phyloP scores from a whole-genome alignment of 257 asterid species.

The Linderniella brevidens region DNA sequence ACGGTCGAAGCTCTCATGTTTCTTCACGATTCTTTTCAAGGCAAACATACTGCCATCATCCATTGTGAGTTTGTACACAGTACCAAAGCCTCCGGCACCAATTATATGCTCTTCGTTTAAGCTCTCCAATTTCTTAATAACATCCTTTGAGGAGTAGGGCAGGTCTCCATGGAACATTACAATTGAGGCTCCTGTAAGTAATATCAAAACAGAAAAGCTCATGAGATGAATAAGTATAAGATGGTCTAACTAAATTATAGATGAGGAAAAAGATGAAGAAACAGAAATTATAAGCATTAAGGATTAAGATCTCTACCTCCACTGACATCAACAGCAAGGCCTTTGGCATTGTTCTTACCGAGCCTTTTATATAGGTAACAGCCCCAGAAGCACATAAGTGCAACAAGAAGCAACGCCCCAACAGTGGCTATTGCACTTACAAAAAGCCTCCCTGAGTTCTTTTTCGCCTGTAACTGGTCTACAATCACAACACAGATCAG shows the following conservation, averaged over 20 bases:
- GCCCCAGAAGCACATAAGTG: conserved; percentile 95
- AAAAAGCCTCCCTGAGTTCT: conserved; percentile 70
- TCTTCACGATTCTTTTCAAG: conserved; percentile 53
- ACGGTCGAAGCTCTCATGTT: conserved; percentile 64
- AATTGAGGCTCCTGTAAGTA: conserved; percentile 58
- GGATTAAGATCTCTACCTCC: conserved; percentile 31
- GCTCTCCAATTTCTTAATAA: conserved; percentile 62
- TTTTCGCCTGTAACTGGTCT: conserved; percentile 49
- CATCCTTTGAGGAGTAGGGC: conserved; percentile 70
- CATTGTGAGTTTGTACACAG: conserved; percentile 84
- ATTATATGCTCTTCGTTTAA: conserved; percentile 74
- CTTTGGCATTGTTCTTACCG: conserved; percentile 53
- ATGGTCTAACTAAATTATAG: background rate
- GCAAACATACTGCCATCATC: conserved; percentile 68
- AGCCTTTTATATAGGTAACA: conserved; percentile 76
- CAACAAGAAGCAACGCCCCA: conserved; percentile 85
- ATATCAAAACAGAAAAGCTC: conserved; percentile 1
- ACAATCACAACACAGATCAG: conserved; percentile 16
- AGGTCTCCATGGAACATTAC: conserved; percentile 84
- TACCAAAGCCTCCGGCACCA: conserved; percentile 91
- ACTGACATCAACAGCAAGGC: conserved; percentile 63
- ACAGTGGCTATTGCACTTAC: conserved; percentile 88
- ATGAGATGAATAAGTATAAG: background rate
- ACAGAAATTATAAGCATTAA: background rate
- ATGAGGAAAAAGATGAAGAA: background rate